Percentiles rank a stretch among this genome's conserved stretches.
Conservation (phyloP, 805 yeast genomes). For the Ogataea pini region DNA sequence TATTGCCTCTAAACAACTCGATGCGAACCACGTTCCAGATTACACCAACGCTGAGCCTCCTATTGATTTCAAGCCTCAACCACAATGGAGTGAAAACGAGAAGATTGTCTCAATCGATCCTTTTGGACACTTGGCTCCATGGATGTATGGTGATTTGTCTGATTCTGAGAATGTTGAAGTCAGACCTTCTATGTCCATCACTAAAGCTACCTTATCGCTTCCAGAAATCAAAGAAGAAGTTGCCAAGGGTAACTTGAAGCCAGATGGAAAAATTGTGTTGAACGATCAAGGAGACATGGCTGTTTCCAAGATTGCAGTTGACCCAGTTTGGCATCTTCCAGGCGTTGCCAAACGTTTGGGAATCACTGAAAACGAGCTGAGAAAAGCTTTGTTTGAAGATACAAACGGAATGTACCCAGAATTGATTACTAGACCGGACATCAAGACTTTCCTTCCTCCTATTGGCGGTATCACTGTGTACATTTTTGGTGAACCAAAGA, state of each 20-base stretch:
- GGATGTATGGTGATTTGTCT: constrained; percentile 49
- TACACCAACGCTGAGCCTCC: constrained; percentile 67
- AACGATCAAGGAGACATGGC: constrained; percentile 61
- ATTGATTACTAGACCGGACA: constrained; percentile 65
- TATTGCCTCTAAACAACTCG: constrained; percentile 58
- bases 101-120: constrained; percentile 69
- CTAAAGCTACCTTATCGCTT: constrained; percentile 64
- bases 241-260: constrained; percentile 48
- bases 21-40: constrained; percentile 54
- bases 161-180: constrained; percentile 52
- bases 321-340: constrained; percentile 72
- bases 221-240: constrained; percentile 60
- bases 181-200: constrained; percentile 65
- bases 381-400: constrained; percentile 64
- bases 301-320: constrained; percentile 65
- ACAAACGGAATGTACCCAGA: constrained; percentile 75
- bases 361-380: constrained; percentile 53
- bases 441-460: constrained; percentile 66
- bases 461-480: constrained; percentile 69
- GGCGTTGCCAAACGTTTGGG: constrained; percentile 67
- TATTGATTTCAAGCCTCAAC: constrained; percentile 51
- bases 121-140: constrained; percentile 66
- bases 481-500: constrained; percentile 61
- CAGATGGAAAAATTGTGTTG: constrained; percentile 62
- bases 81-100: constrained; percentile 54